These are phyloP conservation scores for Penicillium sp. DNA, from an alignment of 2,329 filamentous ascomycete species.

Conservation along the genomic window DNA sequence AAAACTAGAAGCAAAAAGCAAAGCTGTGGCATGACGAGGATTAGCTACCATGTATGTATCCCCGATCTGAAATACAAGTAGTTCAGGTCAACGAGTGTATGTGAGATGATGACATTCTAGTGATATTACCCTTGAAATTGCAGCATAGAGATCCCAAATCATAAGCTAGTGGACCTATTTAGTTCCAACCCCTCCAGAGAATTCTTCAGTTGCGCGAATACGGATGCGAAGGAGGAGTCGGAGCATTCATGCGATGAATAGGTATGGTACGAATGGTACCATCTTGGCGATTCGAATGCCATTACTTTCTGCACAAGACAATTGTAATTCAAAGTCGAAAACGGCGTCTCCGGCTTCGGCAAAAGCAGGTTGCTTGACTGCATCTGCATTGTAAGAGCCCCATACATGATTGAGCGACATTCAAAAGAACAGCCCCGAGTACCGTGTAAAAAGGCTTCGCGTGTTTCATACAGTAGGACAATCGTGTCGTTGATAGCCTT, in stretches of 20 bases:
- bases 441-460: conserved; percentile 7
- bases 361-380: conserved; percentile 12
- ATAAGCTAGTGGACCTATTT: no score
- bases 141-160: no score
- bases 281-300: neutral
- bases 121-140: no score
- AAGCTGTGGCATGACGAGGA: no score
- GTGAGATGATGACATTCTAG: no score
- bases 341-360: conserved; percentile 16
- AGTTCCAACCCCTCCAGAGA: no score
- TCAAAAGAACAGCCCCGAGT: conserved; percentile 21
- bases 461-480: conserved; percentile 8
- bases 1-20: no score
- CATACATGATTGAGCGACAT: conserved; percentile 28
- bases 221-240: neutral
- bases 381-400: conserved; percentile 16
- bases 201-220: neutral
- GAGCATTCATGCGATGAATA: no score
- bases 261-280: neutral
- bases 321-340: neutral
- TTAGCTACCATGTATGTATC: no score
- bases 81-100: no score
- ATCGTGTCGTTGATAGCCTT: conserved; percentile 12
- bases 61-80: no score
- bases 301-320: neutral